Conservation (phyloP, 345 rosid species). For the Lepidium aucheri region DNA sequence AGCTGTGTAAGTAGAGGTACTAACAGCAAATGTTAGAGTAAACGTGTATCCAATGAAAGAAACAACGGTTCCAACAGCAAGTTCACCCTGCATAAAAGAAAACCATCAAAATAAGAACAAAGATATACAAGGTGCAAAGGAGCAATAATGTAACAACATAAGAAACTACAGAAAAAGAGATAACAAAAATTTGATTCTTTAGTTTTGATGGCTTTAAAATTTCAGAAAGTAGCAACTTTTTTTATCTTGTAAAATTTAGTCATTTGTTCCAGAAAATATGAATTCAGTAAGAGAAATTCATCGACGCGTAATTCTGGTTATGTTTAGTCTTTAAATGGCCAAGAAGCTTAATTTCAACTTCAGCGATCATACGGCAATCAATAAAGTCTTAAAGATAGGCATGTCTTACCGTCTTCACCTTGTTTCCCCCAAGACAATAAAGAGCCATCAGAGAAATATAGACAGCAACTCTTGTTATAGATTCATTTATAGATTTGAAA, state of each 20-base stretch:
- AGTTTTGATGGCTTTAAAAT: neutral
- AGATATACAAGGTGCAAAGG: neutral
- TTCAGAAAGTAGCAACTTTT: neutral
- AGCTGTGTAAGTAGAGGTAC: conserved; percentile 24
- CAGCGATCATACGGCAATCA: neutral
- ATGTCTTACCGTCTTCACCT: conserved; percentile 86
- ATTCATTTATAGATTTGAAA: conserved; percentile 84
- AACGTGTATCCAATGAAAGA: conserved; percentile 95
- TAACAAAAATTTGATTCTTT: neutral
- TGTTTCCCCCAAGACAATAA: conserved; percentile 88
- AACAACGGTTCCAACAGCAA: conserved; percentile 84
- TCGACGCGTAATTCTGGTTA: neutral
- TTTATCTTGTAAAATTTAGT: neutral
- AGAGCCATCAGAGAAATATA: conserved; percentile 80
- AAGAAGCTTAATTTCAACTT: neutral
- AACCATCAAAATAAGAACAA: neutral
- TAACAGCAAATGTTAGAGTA: conserved; percentile 89
- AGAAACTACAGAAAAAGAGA: neutral
- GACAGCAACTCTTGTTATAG: conserved; percentile 86
- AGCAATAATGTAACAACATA: neutral
- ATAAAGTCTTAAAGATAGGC: conserved; percentile 14
- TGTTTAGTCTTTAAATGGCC: neutral
- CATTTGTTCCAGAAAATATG: neutral
- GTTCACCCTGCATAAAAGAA: conserved; percentile 63
- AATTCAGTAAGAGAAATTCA: neutral